Evolutionary conservation across 2,329 filamentous ascomycete genomes (phyloP).

Genomic region (Chaetomium globosum): DNA sequence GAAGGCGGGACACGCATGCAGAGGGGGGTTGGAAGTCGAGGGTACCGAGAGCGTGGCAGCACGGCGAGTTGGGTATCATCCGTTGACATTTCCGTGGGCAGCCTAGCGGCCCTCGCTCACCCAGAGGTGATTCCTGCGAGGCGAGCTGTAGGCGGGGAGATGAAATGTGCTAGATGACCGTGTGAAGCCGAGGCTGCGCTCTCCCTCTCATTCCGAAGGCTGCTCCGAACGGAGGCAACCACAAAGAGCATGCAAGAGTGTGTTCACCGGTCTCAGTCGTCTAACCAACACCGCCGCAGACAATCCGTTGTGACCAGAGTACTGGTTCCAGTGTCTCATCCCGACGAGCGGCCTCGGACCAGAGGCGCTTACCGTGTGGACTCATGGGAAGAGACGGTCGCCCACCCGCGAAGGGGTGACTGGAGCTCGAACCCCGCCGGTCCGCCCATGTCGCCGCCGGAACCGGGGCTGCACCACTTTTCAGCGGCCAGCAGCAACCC

Average conservation of each 20-base stretch:
- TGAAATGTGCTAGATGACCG: conserved; percentile 50
- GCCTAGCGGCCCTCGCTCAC: conserved; percentile 48
- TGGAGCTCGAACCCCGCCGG: conserved; percentile 56
- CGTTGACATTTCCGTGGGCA: conserved; percentile 52
- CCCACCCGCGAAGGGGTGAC: conserved; percentile 55
- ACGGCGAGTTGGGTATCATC: conserved; percentile 43
- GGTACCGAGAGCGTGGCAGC: conserved; percentile 51
- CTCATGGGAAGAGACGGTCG: conserved; percentile 71
- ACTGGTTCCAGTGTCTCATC: conserved; percentile 64
- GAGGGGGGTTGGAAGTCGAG: conserved; percentile 35
- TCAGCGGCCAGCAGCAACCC: conserved; percentile 47
- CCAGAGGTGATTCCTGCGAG: conserved; percentile 51
- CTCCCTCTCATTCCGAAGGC: conserved; percentile 45
- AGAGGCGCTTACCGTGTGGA: conserved; percentile 73
- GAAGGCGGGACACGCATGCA: conserved; percentile 33
- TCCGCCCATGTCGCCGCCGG: conserved; percentile 49
- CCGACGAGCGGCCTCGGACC: conserved; percentile 74
- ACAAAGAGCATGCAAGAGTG: conserved; percentile 32
- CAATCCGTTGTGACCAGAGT: conserved; percentile 54
- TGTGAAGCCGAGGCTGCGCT: conserved; percentile 51
- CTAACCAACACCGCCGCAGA: conserved; percentile 42
- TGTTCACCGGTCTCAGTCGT: conserved; percentile 40
- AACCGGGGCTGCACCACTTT: conserved; percentile 47
- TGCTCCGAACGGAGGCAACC: conserved; percentile 33
- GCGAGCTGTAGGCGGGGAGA: conserved; percentile 37